Conservation (phyloP, 2,329 filamentous ascomycete genomes). For the Lasiodiplodia sp. region DNA sequence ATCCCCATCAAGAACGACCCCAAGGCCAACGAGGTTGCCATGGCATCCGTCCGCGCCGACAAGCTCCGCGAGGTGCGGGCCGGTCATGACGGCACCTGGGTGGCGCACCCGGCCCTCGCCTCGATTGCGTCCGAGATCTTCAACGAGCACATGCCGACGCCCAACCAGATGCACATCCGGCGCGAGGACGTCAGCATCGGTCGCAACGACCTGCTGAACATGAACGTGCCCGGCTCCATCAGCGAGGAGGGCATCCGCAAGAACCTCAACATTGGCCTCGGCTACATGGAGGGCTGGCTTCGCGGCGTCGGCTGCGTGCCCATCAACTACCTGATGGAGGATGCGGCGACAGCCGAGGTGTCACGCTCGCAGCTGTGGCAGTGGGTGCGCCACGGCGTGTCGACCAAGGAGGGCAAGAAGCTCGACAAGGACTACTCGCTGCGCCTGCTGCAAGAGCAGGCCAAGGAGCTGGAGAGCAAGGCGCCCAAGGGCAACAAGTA, state of each 20-base stretch:
- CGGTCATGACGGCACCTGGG: conserved; percentile 97
- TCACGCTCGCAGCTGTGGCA: conserved; percentile 96
- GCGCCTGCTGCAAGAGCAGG: conserved; percentile 84
- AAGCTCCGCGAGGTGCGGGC: conserved; percentile 96
- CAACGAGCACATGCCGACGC: conserved; percentile 98
- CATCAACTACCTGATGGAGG: conserved; percentile 98
- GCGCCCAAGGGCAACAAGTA: conserved; percentile 90
- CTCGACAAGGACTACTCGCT: conserved; percentile 93
- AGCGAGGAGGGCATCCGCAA: conserved; percentile 96
- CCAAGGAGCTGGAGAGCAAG: conserved; percentile 75
- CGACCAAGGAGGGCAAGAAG: conserved; percentile 85
- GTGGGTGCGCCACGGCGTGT: conserved; percentile 79
- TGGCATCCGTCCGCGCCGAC: conserved; percentile 91
- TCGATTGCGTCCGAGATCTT: conserved; percentile 89
- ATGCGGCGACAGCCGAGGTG: conserved; percentile 95
- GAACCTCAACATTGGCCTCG: conserved; percentile 95
- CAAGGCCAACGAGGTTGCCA: conserved; percentile 89
- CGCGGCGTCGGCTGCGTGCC: conserved; percentile 94
- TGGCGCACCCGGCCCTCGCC: conserved; percentile 93
- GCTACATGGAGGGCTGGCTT: conserved; percentile 99
- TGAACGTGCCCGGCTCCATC: conserved; percentile 92
- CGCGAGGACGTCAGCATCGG: conserved; percentile 88
- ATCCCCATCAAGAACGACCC: conserved; percentile 98
- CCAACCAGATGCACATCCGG: conserved; percentile 92
- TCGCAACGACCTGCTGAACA: conserved; percentile 92